A percentile compares a stretch with the other conserved stretches of the same genome.
phyloP scores from a whole-genome alignment of 768 basidiomycete genomes.

The Infundibulicybe gibba region DNA sequence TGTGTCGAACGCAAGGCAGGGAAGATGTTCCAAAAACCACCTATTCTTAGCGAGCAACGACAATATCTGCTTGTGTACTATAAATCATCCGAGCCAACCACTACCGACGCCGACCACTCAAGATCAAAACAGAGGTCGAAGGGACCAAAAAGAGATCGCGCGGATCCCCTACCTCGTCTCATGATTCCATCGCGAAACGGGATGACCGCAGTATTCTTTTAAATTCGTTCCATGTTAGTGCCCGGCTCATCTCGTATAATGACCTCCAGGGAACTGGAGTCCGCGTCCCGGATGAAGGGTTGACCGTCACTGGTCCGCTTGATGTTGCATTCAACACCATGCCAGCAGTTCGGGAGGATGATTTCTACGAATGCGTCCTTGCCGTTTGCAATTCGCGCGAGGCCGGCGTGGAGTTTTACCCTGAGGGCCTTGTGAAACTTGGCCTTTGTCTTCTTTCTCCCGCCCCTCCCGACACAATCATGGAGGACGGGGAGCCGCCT shows the following conservation, averaged over 20 bases:
- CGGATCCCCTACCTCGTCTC: slow-evolving; percentile 31
- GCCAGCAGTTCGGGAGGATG: slow-evolving; percentile 32
- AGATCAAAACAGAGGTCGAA: slow-evolving; percentile 22
- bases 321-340: slow-evolving; percentile 48
- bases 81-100: slow-evolving; percentile 27
- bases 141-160: slow-evolving; percentile 40
- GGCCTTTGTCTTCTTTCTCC: slow-evolving; percentile 52
- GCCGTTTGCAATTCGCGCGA: slow-evolving; percentile 62
- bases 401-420: slow-evolving; percentile 72
- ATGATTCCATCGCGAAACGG: slow-evolving; percentile 25
- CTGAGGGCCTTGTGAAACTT: slow-evolving; percentile 74
- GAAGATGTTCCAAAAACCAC: slow-evolving; percentile 26
- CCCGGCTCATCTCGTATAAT: slow-evolving; percentile 66
- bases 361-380: slow-evolving; percentile 43
- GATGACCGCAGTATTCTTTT: slow-evolving; percentile 51
- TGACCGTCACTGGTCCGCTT: slow-evolving; percentile 61
- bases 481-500: slow-evolving; percentile 35
- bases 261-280: slow-evolving; percentile 74
- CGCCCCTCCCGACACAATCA: slow-evolving; percentile 17
- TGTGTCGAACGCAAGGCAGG: slow-evolving; percentile 19
- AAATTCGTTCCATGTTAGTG: slow-evolving; percentile 66
- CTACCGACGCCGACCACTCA: slow-evolving; percentile 17
- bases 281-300: slow-evolving; percentile 67
- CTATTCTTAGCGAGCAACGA: slow-evolving; percentile 47
- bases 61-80: slow-evolving; percentile 82